These are phyloP conservation scores for Theileria orientalis DNA, from an alignment of 169 alveolate genomes.

Conservation along the genomic window DNA sequence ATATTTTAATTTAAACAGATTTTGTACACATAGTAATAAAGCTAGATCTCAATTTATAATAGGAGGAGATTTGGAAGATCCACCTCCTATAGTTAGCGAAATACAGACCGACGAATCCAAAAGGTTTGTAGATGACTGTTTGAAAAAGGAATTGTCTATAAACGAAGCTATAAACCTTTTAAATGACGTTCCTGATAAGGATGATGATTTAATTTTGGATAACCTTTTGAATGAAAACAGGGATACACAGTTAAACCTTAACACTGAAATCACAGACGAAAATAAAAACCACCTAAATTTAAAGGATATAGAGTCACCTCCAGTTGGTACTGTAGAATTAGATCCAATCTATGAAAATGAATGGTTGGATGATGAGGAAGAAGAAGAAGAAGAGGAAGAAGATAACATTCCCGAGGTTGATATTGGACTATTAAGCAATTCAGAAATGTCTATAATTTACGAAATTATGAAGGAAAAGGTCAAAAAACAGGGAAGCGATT, in stretches of 20 bases:
- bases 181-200: conserved; percentile 7
- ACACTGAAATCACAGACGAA: neutral
- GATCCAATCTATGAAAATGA: conserved; percentile 1
- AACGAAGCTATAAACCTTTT: conserved; percentile 34
- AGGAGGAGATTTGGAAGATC: conserved; percentile 56
- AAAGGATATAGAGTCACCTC: neutral
- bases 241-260: neutral
- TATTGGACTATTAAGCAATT: conserved; percentile 21
- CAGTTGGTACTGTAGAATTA: conserved; percentile 8
- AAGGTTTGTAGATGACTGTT: conserved; percentile 27
- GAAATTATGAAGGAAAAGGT: conserved; percentile 34
- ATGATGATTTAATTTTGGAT: conserved; percentile 34
- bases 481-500: conserved; percentile 17
- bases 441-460: conserved; percentile 20
- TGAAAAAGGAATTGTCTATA: conserved; percentile 35
- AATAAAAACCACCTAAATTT: neutral
- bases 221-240: conserved; percentile 29
- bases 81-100: conserved; percentile 40
- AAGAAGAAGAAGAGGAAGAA: conserved; percentile 21
- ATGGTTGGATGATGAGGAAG: conserved; percentile 11
- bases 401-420: conserved; percentile 33
- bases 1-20: neutral
- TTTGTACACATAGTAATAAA: neutral
- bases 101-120: conserved; percentile 44
- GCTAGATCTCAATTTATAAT: conserved; percentile 2